Base-by-base conservation (phyloP, 139 green algal genomes). In the Coelastrella sp. region DNA sequence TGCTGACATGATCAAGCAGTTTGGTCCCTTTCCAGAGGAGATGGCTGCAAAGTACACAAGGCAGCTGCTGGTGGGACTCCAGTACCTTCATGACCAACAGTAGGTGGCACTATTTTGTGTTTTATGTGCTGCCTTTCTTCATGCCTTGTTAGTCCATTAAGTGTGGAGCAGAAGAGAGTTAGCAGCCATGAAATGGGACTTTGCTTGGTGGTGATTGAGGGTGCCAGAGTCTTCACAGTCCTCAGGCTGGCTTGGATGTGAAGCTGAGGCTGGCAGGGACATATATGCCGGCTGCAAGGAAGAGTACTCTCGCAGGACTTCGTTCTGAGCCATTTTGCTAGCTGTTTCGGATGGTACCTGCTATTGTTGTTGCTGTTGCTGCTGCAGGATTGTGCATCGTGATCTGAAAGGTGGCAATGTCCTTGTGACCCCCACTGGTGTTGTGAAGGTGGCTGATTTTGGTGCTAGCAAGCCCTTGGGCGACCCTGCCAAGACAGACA, bases 401-500 rank as follows among this genome's bases (percentile, higher is more conserved):
- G 97, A 99, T 91, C 97, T 99, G 93, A 99, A 96, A 88, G 97
- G 98, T 35, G 98, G 95, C 89, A 99, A 99, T 92, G 97, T 98
- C 70, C 93, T 99, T 86, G 97, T 99, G 22, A 95, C 96, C 87
- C 96, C 96, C 57, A 92, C 95, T 35, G 98, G 98, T 63, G 88
- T 95, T 15, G 95, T 99, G 58, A 99, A 99, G 95, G 95, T 99
- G 57, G 97, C 98, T 6, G 98, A 99, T 90, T 99, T 99, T 94
- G 98, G 98, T 6, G 98, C 98, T 19, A 78, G 63, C 80, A 91
- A 91, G 80, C 9, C 22, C 19, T 65, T 79, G 14, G 27, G 79
- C 14, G 79, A 92, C 4, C 58, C 91, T 6, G 78, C 7, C 25
- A 35, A 85, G 66, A 91, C 90, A 8, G 73, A 90, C 56, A 72